Base-by-base conservation (phyloP, 345 rosid genomes). In the Bruguiera gymnorhiza region DNA sequence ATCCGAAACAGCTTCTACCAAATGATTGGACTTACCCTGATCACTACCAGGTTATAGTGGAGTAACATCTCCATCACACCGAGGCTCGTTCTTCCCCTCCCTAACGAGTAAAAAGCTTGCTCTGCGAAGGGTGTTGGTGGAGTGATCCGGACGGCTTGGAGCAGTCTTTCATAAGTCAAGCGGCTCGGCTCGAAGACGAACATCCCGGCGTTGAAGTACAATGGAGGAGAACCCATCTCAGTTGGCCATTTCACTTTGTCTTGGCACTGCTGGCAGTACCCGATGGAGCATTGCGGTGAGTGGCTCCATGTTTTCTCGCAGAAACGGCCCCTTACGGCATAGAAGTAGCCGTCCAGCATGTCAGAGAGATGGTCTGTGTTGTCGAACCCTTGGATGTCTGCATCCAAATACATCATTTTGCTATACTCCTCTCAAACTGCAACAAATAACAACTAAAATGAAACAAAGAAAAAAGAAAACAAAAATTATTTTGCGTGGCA, bases 271-370 rank as follows among this genome's bases (percentile, higher is more conserved):
- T 66, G 70, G 43, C 76, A 73, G 39, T 73, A 73, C 2, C 76
- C 70, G 65, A 73, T 13, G 6, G 51, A 23, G 43, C 24, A 31
- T n/a, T 72, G 76, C 0, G 16, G 70, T 4, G 76, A 65, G 32
- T 72, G 65, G 52, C 70, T 72, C 76, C 76, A 72, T 24, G 70
- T 66, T 60, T 72, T 72, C 76, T 72, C 70, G 31, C 76, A 72
- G 37, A 65, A 72, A 52, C 76, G 65, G 43, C 65, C 76, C 76
- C 50, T 66, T 5, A 31, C 53, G 5, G 76, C 76, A 15, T 72
- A 65, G 15, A 72, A 72, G 65, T 65, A 65, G 53, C 76, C 76
- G 20, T 72, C 76, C 7, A 32, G 76, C 18, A n/a, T 34, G 58
- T 72, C 76, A 19, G 65, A 64, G 2, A 72, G 70, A 27, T 72